Base-by-base conservation (phyloP, 202 grass and related monocot species). In the Digitaria exilis region DNA sequence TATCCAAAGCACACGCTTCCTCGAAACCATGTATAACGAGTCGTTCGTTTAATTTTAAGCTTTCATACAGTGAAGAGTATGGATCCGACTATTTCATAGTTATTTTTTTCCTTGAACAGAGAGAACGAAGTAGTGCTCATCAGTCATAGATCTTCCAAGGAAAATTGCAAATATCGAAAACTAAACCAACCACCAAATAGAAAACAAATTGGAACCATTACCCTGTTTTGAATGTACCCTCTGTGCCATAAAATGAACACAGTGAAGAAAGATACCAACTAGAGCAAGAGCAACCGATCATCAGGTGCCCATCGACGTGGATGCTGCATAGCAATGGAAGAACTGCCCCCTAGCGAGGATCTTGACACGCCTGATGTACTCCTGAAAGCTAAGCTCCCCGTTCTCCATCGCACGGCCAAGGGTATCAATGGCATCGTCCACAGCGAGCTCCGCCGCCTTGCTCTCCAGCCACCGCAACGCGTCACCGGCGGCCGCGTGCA, bases 291-390 rank as follows among this genome's bases (percentile, higher is more conserved):
- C 54, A 57, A 57, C 9, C n/a, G 54, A 57, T 25, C 9, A 57
- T n/a, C 25, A 25, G n/a, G 21, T 24, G 54, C n/a, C 12, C 54
- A 56, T 57, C n/a, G 54, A 57, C 22, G 2, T 57, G 8, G 54
- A 57, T 5, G 19, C 52, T 13, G 51, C 67, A 2, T 82, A 2
- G 79, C 67, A 72, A 42, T 84, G 75, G 60, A 88, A 88, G 60
- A 84, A 88, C 0, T 88, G 81, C 59, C 84, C 75, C 39, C 87
- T 75, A 3, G 81, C 46, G 17, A 88, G 55, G 10, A 73, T 16
- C 65, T 83, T 84, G 19, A 88, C 81, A 26, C 48, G 80, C 81
- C 54, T 88, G 55, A 88, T 71, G 35, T 88, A 88, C 1, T 63
- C 80, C 11, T 65, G 50, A 37, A 84, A 75, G 41, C 19, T 10